Conservation (phyloP, 371 early-diverging fungal species). For the Funneliformis caledonium region DNA sequence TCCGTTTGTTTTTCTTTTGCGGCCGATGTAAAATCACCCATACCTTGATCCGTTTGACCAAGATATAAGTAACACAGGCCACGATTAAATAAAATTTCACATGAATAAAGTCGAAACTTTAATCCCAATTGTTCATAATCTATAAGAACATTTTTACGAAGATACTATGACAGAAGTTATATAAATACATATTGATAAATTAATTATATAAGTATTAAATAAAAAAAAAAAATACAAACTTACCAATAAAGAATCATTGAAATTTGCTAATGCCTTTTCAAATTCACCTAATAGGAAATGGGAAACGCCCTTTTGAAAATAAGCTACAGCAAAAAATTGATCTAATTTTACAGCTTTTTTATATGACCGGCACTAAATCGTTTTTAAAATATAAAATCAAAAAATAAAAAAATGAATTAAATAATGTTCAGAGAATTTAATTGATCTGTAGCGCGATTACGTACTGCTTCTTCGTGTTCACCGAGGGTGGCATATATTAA, state of each 20-base stretch:
- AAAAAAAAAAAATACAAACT: constrained; percentile 28
- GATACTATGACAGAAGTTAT: constrained; percentile 53
- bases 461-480: constrained; percentile 84
- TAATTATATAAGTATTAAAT: neutral
- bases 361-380: constrained; percentile 70
- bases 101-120: constrained; percentile 82
- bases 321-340: constrained; percentile 88
- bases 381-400: neutral
- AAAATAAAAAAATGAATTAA: neutral
- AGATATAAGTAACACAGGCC: constrained; percentile 83
- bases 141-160: constrained; percentile 88
- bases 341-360: constrained; percentile 77
- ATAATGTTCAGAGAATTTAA: neutral
- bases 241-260: constrained; percentile 68
- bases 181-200: neutral
- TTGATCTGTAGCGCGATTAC: constrained; percentile 41
- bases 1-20: constrained; percentile 67
- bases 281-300: constrained; percentile 81
- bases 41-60: constrained; percentile 74
- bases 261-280: constrained; percentile 56
- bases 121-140: constrained; percentile 96
- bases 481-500: constrained; percentile 75
- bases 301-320: constrained; percentile 89
- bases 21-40: constrained; percentile 79
- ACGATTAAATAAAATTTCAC: constrained; percentile 90